Base-by-base conservation (phyloP, 805 yeast species). In the Suhomyces emberorum region DNA sequence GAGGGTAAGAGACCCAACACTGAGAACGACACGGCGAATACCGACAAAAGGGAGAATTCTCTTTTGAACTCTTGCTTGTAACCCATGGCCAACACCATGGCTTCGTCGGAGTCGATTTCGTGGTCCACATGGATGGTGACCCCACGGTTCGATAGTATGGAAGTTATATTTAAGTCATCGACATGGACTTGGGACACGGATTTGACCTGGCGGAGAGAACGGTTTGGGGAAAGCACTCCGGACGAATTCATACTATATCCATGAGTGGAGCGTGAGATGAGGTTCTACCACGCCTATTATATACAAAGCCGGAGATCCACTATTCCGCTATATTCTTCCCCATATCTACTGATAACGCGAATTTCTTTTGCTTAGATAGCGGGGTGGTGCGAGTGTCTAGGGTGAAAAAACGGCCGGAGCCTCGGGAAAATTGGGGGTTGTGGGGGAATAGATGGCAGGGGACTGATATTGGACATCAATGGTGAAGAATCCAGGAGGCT, bases 1-100 rank as follows among this genome's bases (percentile, higher is more conserved):
- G 84, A 79, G 8, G 83, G 81, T 50, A 82, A 69, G 35, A 80
- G 66, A 10, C 83, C 82, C 55, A 81, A 65, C 34, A 81, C 80
- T 3, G 81, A 72, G 52, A 79, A 80, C 2, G 83, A 76, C 28
- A 81, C 81, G 21, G 79, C 74, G 49, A 79, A 79, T 3, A 77
- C 70, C 17, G 81, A 74, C 55, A 76, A 63, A 14, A 80, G 57
- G 11, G 75, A 65, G 49, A 80, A 81, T 40, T 70, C 76, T 45
- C 87, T 70, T 44, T 71, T 70, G 42, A 81, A 65, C 46, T 81
- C 87, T 44, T 74, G 82, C 53, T 76, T 76, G 54, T 77, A 79
- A 17, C 84, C 84, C 49, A 79, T 59, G 7, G 79, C 77, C 48
- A 74, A 52, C 30, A 76, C 74, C 49, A 70, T 57, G 23, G 78